Percentiles rank a stretch among this genome's conserved stretches.
These are phyloP conservation scores for Somion occarium DNA, from an alignment of 1,284 basidiomycete genomes.

Conservation along the genomic window DNA sequence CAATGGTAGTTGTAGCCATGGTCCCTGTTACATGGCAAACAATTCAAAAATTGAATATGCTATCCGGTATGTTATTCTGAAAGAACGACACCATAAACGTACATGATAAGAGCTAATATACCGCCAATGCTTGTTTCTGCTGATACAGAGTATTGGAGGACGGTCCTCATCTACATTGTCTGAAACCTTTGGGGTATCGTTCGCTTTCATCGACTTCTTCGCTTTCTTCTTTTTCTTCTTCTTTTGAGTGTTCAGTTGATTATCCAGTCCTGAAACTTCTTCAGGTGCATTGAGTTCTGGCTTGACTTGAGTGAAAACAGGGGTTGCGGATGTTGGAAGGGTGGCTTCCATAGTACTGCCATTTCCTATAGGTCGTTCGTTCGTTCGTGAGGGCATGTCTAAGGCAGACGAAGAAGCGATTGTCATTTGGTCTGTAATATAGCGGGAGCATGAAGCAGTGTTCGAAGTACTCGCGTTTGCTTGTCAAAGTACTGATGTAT, in stretches of 20 bases:
- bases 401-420: too few relatives aligned
- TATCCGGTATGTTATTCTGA: too few relatives aligned
- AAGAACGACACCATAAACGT: constrained; percentile 27
- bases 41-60: constrained; percentile 2
- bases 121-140: constrained; percentile 83
- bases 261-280: neutral
- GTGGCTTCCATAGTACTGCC: too few relatives aligned
- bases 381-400: too few relatives aligned
- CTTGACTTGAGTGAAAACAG: neutral
- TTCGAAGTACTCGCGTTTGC: too few relatives aligned
- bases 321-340: too few relatives aligned
- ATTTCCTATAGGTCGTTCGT: too few relatives aligned
- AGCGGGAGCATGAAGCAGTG: too few relatives aligned
- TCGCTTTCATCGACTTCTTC: constrained; percentile 30
- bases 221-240: constrained; percentile 76
- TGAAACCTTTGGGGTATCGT: constrained; percentile 16
- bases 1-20: constrained; percentile 81
- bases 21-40: constrained; percentile 50
- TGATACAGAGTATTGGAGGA: constrained; percentile 69
- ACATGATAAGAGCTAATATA: constrained; percentile 87
- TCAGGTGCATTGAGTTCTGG: neutral
- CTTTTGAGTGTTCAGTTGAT: constrained; percentile 35
- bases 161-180: constrained; percentile 32
- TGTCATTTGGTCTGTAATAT: too few relatives aligned
- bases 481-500: too few relatives aligned